Evolutionary conservation across 2,329 filamentous ascomycete genomes (phyloP).

Genomic region (Colletotrichum eleusines): DNA sequence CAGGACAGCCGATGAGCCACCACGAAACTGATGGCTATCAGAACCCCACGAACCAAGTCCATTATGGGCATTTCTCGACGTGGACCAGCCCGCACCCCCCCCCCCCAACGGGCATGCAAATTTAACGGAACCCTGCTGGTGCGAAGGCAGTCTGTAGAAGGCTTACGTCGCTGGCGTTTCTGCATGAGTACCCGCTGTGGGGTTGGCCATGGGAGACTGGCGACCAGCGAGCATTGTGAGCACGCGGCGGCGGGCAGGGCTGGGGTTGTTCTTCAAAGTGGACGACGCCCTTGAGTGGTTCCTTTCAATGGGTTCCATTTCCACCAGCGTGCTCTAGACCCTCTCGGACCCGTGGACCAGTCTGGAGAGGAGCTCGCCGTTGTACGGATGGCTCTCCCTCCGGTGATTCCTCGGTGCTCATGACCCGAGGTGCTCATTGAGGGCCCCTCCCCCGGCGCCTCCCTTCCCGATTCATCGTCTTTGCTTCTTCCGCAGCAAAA

Average conservation of each 20-base stretch:
- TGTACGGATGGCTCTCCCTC: background rate
- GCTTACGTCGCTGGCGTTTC: background rate
- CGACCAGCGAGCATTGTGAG: background rate
- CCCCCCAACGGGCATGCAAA: slow-evolving; percentile 17
- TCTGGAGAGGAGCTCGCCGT: slow-evolving; percentile 23
- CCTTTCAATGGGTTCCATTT: slow-evolving; percentile 3
- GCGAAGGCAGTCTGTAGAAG: slow-evolving; percentile 18
- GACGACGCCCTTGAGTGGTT: slow-evolving; percentile 4
- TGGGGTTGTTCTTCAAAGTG: slow-evolving; percentile 22
- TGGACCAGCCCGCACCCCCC: background rate
- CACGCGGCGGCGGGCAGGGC: slow-evolving; percentile 3
- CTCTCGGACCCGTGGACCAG: background rate
- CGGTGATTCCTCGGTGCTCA: slow-evolving; percentile 37
- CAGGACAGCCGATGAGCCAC: slow-evolving; percentile 6
- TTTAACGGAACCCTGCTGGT: slow-evolving; percentile 25
- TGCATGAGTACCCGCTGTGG: slow-evolving; percentile 25
- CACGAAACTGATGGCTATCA: slow-evolving; percentile 9
- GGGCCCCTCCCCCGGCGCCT: too few species aligned
- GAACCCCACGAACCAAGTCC: background rate
- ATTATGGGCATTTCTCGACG: slow-evolving; percentile 1
- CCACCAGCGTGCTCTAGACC: slow-evolving; percentile 12
- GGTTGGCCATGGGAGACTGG: background rate
- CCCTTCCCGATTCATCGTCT: background rate
- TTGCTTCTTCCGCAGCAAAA: background rate
- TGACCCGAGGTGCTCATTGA: slow-evolving; percentile 18